phyloP scores from a whole-genome alignment of 768 basidiomycete genomes.

The Paxillus rubicundulus region DNA sequence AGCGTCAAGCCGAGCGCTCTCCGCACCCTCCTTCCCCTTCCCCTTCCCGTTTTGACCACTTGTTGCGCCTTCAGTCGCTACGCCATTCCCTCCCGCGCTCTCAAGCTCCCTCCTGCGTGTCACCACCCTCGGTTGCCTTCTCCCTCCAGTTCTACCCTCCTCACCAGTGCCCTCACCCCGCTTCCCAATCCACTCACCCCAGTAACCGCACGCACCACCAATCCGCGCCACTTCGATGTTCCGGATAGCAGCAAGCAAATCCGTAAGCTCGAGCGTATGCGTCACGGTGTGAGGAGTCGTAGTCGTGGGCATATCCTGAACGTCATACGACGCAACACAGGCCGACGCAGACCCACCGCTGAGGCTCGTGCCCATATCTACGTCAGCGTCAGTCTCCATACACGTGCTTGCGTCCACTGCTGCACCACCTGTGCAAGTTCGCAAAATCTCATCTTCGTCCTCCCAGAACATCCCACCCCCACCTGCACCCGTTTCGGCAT shows the following conservation, averaged over 20 bases:
- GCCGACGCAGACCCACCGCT: neutral
- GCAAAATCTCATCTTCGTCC: slow-evolving; percentile 22
- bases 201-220: slow-evolving; percentile 42
- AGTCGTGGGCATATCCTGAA: too few relatives aligned
- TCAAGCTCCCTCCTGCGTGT: slow-evolving; percentile 11
- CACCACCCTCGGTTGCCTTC: slow-evolving; percentile 18
- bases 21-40: slow-evolving; percentile 3
- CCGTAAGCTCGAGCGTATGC: slow-evolving; percentile 8
- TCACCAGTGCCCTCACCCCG: neutral
- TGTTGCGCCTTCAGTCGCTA: neutral
- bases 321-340: too few relatives aligned
- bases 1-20: too few relatives aligned
- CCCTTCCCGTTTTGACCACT: slow-evolving; percentile 17
- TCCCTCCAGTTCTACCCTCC: neutral
- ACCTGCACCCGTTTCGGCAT: neutral
- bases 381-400: too few relatives aligned
- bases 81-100: neutral
- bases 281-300: neutral
- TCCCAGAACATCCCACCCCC: slow-evolving; percentile 26
- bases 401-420: neutral
- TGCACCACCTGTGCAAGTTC: neutral
- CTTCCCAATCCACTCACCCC: slow-evolving; percentile 28
- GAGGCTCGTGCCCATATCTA: too few relatives aligned
- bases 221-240: slow-evolving; percentile 38
- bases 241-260: slow-evolving; percentile 29